Evolutionary conservation across 352 stramenopile species (phyloP), one percentile per base, ranked within the genome.

Genomic region (Globisporangium spiculum): DNA sequence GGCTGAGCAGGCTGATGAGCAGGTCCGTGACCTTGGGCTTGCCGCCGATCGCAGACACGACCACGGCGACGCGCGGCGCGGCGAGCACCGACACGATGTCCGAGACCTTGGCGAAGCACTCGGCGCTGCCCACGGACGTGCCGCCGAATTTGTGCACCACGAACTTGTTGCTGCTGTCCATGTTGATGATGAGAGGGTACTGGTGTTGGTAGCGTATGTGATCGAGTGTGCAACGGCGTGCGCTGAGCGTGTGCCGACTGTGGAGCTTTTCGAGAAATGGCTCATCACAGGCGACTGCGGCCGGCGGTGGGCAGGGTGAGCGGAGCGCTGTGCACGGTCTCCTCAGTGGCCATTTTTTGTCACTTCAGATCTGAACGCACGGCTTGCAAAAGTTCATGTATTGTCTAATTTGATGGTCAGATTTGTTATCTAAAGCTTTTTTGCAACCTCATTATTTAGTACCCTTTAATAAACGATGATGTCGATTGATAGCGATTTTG

Each of bases 61-160:
- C 96, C 63, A 96, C 88, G 20, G 88, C 88, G 64, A 96, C 77
- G 64, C 79, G 76, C 63, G 80, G 71, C 26, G 74, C 69, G n/a
- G 75, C 57, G 44, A 89, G 30, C 27, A 64, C 68, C 41, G 84
- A 76, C 20, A 94, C 77, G 59, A 93, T 96, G 63, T 88, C 74
- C n/a, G 72, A 72, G 26, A 96, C 88, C 46, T 90, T 83, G 58
- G 83, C 88, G 68, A 99, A 97, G 67, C 95, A 94, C 60, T 95
- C 86, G 57, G 93, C 84, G 74, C 96, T 97, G 58, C 96, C 96
- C 27, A 99, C 82, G 53, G 90, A 98, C 57, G 90, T 98, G 50
- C 97, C 97, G 65, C 97, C 97, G 78, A 99, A 99, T 75, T 99
- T 99, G 82, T 99, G 97, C 36, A 98, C 93, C 38, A 98, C 92